Conservation (phyloP, 139 green algal species). For the Pseudopediastrum boryanum region DNA sequence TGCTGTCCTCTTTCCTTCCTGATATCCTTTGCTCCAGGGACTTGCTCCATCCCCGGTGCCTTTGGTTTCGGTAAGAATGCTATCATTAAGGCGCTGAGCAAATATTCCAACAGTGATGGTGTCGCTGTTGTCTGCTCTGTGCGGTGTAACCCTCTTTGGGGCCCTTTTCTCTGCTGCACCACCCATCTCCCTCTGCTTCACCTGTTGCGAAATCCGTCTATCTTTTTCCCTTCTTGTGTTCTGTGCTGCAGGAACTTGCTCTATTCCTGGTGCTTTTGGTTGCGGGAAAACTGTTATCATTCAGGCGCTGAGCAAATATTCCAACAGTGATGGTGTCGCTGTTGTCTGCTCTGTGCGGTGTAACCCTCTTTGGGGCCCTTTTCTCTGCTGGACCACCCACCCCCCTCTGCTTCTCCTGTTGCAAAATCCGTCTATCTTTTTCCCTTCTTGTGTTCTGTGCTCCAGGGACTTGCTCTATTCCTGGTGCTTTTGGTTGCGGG, state of each 20-base stretch:
- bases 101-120: constrained; percentile 98
- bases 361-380: too few relatives aligned
- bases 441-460: not conserved
- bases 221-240: not conserved
- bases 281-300: constrained; percentile 99
- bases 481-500: constrained; percentile 97
- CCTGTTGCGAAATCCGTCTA: not conserved
- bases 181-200: too few relatives aligned
- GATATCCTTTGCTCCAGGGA: constrained; percentile 61
- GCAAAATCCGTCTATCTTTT: not conserved
- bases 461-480: constrained; percentile 95
- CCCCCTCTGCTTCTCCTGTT: too few relatives aligned
- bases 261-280: constrained; percentile 98
- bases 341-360: too few relatives aligned
- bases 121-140: too few relatives aligned
- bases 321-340: constrained; percentile 96
- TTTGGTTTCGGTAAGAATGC: constrained; percentile 99
- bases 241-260: constrained; percentile 84
- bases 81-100: constrained; percentile 97
- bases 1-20: not conserved
- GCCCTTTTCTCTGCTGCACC: too few relatives aligned
- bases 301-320: constrained; percentile 98
- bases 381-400: too few relatives aligned
- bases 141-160: too few relatives aligned
- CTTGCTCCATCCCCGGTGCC: constrained; percentile 97